These are phyloP conservation scores for Thuja plicata DNA, from an alignment of 83 land plant species.

Conservation along the genomic window DNA sequence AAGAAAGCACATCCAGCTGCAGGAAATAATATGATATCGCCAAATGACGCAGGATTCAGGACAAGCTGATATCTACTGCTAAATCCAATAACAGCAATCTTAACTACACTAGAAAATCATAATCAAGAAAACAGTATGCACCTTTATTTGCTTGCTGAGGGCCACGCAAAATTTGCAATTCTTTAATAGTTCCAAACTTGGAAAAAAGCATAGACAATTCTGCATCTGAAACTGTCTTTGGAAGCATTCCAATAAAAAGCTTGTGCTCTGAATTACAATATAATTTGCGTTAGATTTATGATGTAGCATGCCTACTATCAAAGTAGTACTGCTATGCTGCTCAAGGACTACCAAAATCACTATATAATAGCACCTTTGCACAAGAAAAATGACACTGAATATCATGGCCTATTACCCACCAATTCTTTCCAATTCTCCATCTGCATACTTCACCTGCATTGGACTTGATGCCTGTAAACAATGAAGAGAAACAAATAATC, in stretches of 20 bases:
- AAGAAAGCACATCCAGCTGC: conserved; percentile 91
- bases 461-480: conserved; percentile 84
- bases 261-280: conserved; percentile 74
- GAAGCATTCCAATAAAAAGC: conserved; percentile 97
- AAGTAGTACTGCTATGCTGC: background rate
- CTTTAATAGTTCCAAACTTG: conserved; percentile 78
- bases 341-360: background rate
- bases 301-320: background rate
- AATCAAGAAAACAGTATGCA: conserved; percentile 12
- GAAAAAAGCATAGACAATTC: conserved; percentile 76
- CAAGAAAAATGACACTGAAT: background rate
- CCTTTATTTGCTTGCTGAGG: conserved; percentile 96
- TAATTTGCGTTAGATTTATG: background rate
- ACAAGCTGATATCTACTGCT: conserved; percentile 1
- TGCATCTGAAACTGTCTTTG: conserved; percentile 79
- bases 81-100: background rate
- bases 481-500: background rate
- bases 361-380: background rate
- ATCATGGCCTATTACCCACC: conserved; percentile 35
- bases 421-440: conserved; percentile 96
- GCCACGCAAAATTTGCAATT: conserved; percentile 84
- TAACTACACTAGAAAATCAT: background rate
- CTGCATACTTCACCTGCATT: conserved; percentile 99
- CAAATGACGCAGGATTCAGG: background rate
- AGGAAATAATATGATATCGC: conserved; percentile 6